phyloP scores from a whole-genome alignment of 306 rosid species.

The Pachyrhizus erosus region DNA sequence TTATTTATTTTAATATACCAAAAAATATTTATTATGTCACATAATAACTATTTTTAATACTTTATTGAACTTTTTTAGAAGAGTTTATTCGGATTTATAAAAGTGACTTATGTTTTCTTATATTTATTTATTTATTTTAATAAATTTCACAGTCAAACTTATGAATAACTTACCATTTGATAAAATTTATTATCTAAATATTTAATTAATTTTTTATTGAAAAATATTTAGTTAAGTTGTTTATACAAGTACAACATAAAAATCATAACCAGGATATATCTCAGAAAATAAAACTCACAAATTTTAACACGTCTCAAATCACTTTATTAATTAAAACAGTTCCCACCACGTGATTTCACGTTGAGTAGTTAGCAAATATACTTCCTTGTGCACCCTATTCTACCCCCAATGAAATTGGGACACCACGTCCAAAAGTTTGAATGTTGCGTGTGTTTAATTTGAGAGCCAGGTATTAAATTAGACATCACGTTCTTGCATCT shows the following conservation, averaged over 20 bases:
- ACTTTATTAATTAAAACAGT: not conserved
- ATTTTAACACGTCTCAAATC: not conserved
- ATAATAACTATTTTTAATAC: too few species aligned
- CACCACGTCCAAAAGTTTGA: not conserved
- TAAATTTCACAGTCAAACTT: not conserved
- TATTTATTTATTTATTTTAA: not conserved
- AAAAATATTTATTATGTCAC: too few species aligned
- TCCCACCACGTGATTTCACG: not conserved
- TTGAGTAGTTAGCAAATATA: not conserved
- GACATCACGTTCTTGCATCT: too few species aligned
- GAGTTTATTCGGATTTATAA: too few species aligned
- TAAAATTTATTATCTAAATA: too few species aligned
- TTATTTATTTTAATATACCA: too few species aligned
- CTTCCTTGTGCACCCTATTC: not conserved
- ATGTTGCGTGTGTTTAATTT: not conserved
- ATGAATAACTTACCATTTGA: not conserved
- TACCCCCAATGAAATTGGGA: not conserved
- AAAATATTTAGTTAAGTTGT: not conserved
- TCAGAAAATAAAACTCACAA: too few species aligned
- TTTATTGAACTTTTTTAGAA: too few species aligned
- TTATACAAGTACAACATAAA: not conserved
- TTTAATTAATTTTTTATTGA: too few species aligned
- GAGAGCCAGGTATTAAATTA: not conserved
- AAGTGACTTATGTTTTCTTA: too few species aligned
- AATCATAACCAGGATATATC: not conserved